Evolutionary conservation across 306 rosid genomes (phyloP).

Genomic region (Potentilla sterilis): DNA sequence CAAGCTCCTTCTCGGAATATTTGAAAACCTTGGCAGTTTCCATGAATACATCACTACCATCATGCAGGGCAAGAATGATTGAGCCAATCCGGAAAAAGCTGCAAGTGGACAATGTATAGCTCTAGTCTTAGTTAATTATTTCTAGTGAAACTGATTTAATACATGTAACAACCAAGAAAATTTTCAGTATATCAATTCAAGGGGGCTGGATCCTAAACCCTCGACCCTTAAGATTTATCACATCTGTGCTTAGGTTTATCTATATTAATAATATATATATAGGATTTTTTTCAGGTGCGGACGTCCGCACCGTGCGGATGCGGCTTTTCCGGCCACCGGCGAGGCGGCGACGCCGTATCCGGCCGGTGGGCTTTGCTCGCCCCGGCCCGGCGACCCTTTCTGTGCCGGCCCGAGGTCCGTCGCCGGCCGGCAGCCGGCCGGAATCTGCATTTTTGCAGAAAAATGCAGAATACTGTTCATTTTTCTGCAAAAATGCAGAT

Average conservation of each 20-base stretch:
- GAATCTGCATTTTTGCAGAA: too few relatives aligned
- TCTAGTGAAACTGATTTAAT: conserved; percentile 14
- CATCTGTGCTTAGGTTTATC: not conserved
- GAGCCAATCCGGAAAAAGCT: conserved; percentile 90
- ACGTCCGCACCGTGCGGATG: too few relatives aligned
- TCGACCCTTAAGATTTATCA: not conserved
- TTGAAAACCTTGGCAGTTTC: conserved; percentile 97
- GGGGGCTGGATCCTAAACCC: not conserved
- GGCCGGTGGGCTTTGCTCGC: too few relatives aligned
- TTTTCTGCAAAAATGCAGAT: too few relatives aligned
- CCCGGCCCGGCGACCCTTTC: too few relatives aligned
- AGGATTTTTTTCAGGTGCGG: too few relatives aligned
- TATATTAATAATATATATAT: too few relatives aligned
- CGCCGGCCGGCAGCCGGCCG: too few relatives aligned
- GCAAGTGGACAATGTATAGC: conserved; percentile 31
- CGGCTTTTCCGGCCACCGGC: too few relatives aligned
- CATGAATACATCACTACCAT: conserved; percentile 93
- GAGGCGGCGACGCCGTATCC: too few relatives aligned
- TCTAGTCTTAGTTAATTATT: conserved; percentile 21
- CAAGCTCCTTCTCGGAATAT: conserved; percentile 84
- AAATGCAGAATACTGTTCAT: too few relatives aligned
- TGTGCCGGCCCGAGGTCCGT: too few relatives aligned
- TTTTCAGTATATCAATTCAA: not conserved
- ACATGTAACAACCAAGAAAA: not conserved
- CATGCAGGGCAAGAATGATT: conserved; percentile 83